These are phyloP conservation scores for Cordyceps pruinosa DNA, from an alignment of 2,329 filamentous ascomycete genomes.

Conservation along the genomic window DNA sequence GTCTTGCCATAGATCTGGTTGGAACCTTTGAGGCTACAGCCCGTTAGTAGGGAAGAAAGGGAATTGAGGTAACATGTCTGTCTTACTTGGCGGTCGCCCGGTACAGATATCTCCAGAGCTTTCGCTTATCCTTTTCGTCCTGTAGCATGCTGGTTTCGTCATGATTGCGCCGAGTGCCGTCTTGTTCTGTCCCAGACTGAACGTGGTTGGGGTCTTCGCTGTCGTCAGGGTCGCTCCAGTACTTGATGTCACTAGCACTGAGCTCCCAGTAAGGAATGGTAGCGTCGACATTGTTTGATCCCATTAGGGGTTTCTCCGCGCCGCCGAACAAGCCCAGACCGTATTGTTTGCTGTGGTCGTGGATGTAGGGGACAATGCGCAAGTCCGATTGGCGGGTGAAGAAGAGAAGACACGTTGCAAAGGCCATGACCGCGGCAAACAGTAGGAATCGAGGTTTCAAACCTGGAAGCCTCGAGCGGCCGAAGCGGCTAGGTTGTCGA, in stretches of 20 bases:
- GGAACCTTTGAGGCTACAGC: constrained; percentile 26
- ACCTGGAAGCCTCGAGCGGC: constrained; percentile 26
- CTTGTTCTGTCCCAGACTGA: constrained; percentile 30
- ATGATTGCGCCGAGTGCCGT: constrained; percentile 27
- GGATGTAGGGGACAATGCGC: constrained; percentile 26
- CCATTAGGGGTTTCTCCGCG: neutral
- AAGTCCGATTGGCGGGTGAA: constrained; percentile 23
- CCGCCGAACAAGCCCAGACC: neutral
- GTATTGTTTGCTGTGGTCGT: neutral
- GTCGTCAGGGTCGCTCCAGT: constrained; percentile 31
- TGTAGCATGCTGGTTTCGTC: constrained; percentile 28
- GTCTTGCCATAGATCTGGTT: constrained; percentile 53
- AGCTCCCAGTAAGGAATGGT: constrained; percentile 25
- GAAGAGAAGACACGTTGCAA: constrained; percentile 39
- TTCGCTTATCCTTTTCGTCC: constrained; percentile 37
- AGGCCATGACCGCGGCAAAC: constrained; percentile 31
- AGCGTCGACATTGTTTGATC: neutral
- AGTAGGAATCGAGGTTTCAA: constrained; percentile 37
- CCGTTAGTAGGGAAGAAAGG: constrained; percentile 22
- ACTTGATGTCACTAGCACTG: constrained; percentile 27
- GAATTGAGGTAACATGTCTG: neutral
- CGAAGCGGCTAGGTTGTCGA: constrained; percentile 19
- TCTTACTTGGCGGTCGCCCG: constrained; percentile 34
- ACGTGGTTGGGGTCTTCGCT: constrained; percentile 28
- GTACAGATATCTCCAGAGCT: constrained; percentile 34